These are phyloP conservation scores for Curvularia lunata DNA, from an alignment of 2,329 filamentous ascomycete species.

Conservation along the genomic window DNA sequence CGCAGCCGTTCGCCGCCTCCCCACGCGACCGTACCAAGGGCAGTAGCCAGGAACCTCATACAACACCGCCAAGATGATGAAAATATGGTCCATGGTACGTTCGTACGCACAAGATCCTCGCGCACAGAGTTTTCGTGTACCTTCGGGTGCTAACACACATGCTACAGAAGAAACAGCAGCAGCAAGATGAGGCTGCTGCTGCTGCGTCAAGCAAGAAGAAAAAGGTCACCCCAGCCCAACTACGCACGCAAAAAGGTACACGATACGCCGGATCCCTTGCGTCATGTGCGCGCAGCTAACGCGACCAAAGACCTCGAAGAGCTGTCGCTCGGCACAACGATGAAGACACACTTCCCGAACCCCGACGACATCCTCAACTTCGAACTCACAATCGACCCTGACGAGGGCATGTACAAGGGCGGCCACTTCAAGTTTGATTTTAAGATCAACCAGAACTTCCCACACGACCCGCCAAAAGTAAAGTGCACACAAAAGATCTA, in stretches of 20 bases:
- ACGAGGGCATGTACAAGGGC: conserved; percentile 87
- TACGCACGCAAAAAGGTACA: conserved; percentile 93
- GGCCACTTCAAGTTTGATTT: conserved; percentile 91
- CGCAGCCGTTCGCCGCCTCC: conserved; percentile 7
- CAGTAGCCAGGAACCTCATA: conserved; percentile 16
- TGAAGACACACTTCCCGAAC: conserved; percentile 82
- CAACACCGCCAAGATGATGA: conserved; percentile 76
- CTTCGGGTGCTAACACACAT: conserved; percentile 31
- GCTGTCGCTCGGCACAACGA: conserved; percentile 77
- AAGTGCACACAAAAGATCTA: conserved; percentile 98
- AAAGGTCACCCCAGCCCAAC: conserved; percentile 95
- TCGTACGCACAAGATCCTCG: background rate
- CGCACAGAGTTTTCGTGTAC: background rate
- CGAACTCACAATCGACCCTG: conserved; percentile 78
- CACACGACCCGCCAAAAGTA: conserved; percentile 96
- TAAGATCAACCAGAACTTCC: conserved; percentile 91
- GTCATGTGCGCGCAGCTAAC: conserved; percentile 15
- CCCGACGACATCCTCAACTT: conserved; percentile 88
- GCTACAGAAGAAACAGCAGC: conserved; percentile 81
- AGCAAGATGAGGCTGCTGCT: conserved; percentile 90
- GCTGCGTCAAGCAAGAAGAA: conserved; percentile 86
- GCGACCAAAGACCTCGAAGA: conserved; percentile 73
- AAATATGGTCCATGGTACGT: conserved; percentile 98
- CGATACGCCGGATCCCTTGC: background rate
- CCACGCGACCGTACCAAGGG: conserved; percentile 25